Percentiles rank a stretch among this genome's conserved stretches.
Evolutionary conservation across 1,284 basidiomycete species (phyloP).

Genomic region (Macrocystidia cucumis): DNA sequence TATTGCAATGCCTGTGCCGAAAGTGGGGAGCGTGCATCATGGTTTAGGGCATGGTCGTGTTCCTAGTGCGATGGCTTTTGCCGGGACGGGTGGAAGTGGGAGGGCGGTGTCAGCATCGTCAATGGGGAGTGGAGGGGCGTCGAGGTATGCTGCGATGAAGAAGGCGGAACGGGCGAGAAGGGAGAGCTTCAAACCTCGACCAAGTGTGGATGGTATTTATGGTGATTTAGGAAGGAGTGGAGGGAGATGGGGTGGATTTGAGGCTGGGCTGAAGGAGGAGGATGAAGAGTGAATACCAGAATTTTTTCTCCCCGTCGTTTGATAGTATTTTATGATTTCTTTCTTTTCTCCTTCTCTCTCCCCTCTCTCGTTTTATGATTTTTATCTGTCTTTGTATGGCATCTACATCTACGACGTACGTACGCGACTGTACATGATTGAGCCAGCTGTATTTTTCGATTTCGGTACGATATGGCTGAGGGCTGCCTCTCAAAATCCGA

Average conservation of each 20-base stretch:
- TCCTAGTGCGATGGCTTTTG: conserved; percentile 20
- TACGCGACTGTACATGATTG: no score
- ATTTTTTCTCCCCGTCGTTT: no score
- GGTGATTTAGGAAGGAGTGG: conserved; percentile 16
- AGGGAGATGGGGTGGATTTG: conserved; percentile 24
- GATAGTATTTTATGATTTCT: no score
- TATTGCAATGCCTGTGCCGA: conserved; percentile 36
- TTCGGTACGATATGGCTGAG: no score
- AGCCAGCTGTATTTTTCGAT: no score
- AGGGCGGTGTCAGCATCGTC: conserved; percentile 16
- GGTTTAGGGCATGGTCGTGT: conserved; percentile 42
- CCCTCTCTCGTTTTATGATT: neutral
- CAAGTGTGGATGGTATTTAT: conserved; percentile 46
- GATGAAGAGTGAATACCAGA: conserved; percentile 15
- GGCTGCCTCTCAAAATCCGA: no score
- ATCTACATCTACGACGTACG: no score
- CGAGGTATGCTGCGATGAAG: conserved; percentile 20
- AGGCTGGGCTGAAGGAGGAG: conserved; percentile 23
- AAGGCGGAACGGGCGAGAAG: conserved; percentile 43
- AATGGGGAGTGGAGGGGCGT: conserved; percentile 10
- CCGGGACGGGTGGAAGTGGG: conserved; percentile 16
- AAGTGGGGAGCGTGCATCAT: conserved; percentile 39
- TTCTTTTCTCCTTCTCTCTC: neutral
- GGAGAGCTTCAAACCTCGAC: conserved; percentile 74
- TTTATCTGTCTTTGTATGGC: no score